Evolutionary conservation across 2,329 filamentous ascomycete species (phyloP).

Genomic region (Cladosporium sp.): DNA sequence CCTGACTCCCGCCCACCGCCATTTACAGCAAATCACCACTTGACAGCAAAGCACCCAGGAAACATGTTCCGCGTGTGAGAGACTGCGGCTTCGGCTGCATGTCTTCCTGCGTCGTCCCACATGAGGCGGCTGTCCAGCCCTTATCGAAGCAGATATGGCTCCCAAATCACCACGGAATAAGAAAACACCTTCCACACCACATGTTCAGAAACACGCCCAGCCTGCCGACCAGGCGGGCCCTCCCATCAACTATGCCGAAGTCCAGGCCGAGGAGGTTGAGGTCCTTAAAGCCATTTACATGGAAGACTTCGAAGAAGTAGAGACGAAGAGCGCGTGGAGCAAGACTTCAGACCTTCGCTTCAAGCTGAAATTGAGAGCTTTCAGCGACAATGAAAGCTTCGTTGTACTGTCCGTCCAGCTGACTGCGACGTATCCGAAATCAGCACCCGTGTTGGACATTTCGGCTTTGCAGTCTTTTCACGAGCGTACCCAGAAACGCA

Average conservation of each 20-base stretch:
- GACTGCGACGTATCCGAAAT: constrained; percentile 86
- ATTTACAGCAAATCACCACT: constrained; percentile 12
- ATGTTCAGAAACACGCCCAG: constrained; percentile 10
- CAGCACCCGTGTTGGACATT: constrained; percentile 64
- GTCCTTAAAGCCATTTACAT: constrained; percentile 82
- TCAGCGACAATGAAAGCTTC: constrained; percentile 64
- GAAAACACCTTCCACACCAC: constrained; percentile 19
- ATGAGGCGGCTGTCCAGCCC: constrained; percentile 11
- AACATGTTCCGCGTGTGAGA: constrained; percentile 29
- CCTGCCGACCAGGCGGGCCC: constrained; percentile 18
- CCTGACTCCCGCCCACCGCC: constrained; percentile 15
- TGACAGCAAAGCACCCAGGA: constrained; percentile 18
- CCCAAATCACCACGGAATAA: constrained; percentile 38
- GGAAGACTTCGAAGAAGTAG: constrained; percentile 75
- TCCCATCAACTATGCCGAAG: constrained; percentile 66
- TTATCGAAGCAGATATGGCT: constrained; percentile 34
- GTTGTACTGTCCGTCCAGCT: constrained; percentile 71
- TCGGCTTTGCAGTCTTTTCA: constrained; percentile 60
- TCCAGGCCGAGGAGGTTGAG: constrained; percentile 81
- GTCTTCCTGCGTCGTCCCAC: constrained; percentile 24
- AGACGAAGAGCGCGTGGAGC: constrained; percentile 75
- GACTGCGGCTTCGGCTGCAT: constrained; percentile 44
- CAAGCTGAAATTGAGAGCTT: constrained; percentile 69
- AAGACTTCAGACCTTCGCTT: constrained; percentile 75
- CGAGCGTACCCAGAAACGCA: constrained; percentile 63